phyloP scores from a whole-genome alignment of 805 yeast species.

The Kodamaea leandrae region DNA sequence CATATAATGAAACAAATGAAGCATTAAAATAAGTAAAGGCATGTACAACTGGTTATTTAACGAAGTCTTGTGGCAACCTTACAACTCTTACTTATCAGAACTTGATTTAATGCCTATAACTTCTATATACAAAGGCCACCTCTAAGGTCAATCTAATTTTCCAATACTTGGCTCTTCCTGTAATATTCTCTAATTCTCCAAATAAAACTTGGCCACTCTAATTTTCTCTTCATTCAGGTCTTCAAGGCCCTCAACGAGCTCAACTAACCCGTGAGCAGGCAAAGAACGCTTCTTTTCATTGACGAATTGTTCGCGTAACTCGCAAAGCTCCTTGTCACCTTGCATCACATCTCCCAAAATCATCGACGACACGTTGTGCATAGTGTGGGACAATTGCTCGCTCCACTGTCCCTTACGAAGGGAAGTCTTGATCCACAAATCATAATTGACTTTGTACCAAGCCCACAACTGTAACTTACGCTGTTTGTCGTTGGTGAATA shows the following conservation, averaged over 20 bases:
- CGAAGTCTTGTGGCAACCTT: too few species aligned
- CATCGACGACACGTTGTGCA: constrained; percentile 40
- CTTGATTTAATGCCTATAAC: too few species aligned
- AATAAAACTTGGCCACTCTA: not conserved
- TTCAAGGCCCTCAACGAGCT: constrained; percentile 20
- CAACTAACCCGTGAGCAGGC: constrained; percentile 39
- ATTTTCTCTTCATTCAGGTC: constrained; percentile 22
- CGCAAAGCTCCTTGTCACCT: constrained; percentile 29
- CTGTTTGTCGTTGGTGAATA: constrained; percentile 32
- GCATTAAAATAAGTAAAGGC: too few species aligned
- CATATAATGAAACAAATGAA: too few species aligned
- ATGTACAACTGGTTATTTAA: too few species aligned
- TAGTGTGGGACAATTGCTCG: constrained; percentile 45
- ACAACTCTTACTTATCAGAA: too few species aligned
- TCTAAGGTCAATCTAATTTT: too few species aligned
- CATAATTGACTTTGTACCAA: constrained; percentile 57
- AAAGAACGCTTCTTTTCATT: constrained; percentile 25
- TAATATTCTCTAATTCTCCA: not conserved
- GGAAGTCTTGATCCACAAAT: constrained; percentile 50
- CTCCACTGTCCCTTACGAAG: constrained; percentile 44
- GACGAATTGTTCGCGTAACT: constrained; percentile 28
- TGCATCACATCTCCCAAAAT: constrained; percentile 41
- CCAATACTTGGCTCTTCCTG: too few species aligned
- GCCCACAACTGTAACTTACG: constrained; percentile 44
- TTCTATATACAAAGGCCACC: too few species aligned